Base-by-base conservation (phyloP, 2,329 filamentous ascomycete genomes). In the Lachnellula suecica region DNA sequence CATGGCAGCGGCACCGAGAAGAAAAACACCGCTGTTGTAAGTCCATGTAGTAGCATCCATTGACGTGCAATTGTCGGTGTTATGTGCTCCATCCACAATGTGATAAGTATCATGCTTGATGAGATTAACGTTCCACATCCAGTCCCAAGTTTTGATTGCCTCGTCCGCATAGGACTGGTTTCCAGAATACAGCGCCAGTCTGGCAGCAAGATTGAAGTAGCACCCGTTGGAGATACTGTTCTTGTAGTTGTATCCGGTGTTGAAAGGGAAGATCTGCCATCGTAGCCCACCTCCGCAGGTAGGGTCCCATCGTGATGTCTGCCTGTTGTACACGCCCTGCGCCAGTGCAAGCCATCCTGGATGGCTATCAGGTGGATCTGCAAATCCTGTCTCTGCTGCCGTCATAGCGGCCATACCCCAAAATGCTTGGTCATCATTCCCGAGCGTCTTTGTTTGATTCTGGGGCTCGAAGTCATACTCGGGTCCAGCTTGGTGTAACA, bases 241-340 rank as follows among this genome's bases (percentile, higher is more conserved):
- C 64, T 85, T 93, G 77, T 93, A 91, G 60, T 86, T 79, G 69
- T 85, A 95, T 11, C 91, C 91, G 29, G 79, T 83, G 66, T 95
- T 93, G 75, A 88, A 91, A 1, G 81, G 76, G 66, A 88, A 93
- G 44, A 95, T 91, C 71, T 96, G 91, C 89, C 89, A 93, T 54
- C 88, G 80, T 42, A 94, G 69, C 5, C 90, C 90, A 31, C 89
- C 90, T 15, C 75, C 76, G 61, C 90, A 95, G 49, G 81, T 73
- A 0, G 75, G 69, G 57, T 92, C 88, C 89, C 88, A 94, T 40
- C 88, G 80, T 19, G 75, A 74, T 2, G 82, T 83, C 64, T 92
- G 88, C 4, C 83, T 85, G 68, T 94, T 89, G 74, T 93, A 94
- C 27, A 91, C 87, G 43, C 85, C 88, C 67, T 91, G 84, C 2